Base-by-base conservation (phyloP, 768 basidiomycete species). In the Holtermannia corniformis region DNA sequence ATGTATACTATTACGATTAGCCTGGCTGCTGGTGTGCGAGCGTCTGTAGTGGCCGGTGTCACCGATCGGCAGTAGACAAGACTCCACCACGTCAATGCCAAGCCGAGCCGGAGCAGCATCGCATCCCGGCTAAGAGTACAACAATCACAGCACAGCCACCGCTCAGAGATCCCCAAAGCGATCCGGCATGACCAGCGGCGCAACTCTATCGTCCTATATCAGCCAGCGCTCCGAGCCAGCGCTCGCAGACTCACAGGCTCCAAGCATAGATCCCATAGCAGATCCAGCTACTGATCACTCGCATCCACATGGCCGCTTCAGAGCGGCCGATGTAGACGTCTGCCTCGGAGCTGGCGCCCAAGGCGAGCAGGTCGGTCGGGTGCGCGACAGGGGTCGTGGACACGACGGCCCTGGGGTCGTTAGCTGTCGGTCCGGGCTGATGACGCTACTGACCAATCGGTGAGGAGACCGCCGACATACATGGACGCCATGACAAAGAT, bases 301-400 rank as follows among this genome's bases (percentile, higher is more conserved):
- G 78, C 88, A 96, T 96, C 95, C 95, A 99, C 93, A 99, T 97
- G 2, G 95, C 91, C 7, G 86, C 84, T 69, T 91, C 87, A 3
- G 89, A 92, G 32, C 91, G 82, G 16, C 95, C 95, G 45, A 97
- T 97, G 71, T 89, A 87, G 37, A 96, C 75, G 46, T 75, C 74
- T 11, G 65, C 67, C n/a, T 71, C 73, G 14, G 57, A 64, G 5
- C 54, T 47, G 5, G 53, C 55, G 16, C 61, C 57, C 1, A 47
- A 47, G n/a, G 16, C 21, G 0, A 40, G 43, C 42, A 46, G 32
- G 19, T 63, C 60, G 41, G 58, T 58, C 3, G 69, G 61, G 25
- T 64, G 58, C n/a, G 63, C 60, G 12, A 69, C 60, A 7, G 64
- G 65, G 0, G 66, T 60, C 14, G 67, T 70, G 5, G 66, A 63